Conservation (phyloP, 192 early-diverging fungal species). For the Backusella morwellensis region DNA sequence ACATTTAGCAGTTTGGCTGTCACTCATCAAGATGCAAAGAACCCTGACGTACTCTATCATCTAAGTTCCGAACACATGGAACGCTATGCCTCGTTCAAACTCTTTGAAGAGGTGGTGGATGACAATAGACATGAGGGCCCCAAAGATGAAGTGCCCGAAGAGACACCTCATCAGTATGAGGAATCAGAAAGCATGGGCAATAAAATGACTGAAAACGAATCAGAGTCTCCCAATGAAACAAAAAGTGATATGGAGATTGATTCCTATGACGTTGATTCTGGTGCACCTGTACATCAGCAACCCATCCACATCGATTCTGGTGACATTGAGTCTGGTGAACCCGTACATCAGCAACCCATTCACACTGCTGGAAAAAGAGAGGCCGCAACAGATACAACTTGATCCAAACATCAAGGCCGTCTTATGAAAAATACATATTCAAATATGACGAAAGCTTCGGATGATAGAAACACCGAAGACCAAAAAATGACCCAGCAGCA, state of each 20-base stretch:
- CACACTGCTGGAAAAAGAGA: constrained; percentile 31
- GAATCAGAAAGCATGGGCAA: neutral
- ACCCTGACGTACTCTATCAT: constrained; percentile 33
- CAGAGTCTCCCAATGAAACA: neutral
- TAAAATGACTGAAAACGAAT: neutral
- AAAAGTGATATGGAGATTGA: neutral
- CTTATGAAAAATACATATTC: neutral
- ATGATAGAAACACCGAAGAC: constrained; percentile 9
- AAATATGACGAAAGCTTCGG: neutral
- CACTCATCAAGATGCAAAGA: constrained; percentile 35
- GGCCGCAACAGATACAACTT: neutral
- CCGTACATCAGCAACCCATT: constrained; percentile 13
- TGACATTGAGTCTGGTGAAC: neutral
- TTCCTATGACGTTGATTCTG: neutral
- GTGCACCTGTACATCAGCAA: neutral
- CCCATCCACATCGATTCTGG: constrained; percentile 18
- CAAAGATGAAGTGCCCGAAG: constrained; percentile 19
- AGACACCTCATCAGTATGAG: neutral
- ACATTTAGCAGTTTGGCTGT: constrained; percentile 35
- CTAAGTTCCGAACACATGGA: constrained; percentile 39
- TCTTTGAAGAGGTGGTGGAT: constrained; percentile 32
- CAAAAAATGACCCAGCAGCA: constrained; percentile 6
- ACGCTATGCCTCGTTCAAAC: constrained; percentile 39
- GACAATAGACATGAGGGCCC: neutral
- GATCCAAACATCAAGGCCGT: neutral